Evolutionary conservation across 148 eudicot species (phyloP).

Genomic region (Chenopodium album): DNA sequence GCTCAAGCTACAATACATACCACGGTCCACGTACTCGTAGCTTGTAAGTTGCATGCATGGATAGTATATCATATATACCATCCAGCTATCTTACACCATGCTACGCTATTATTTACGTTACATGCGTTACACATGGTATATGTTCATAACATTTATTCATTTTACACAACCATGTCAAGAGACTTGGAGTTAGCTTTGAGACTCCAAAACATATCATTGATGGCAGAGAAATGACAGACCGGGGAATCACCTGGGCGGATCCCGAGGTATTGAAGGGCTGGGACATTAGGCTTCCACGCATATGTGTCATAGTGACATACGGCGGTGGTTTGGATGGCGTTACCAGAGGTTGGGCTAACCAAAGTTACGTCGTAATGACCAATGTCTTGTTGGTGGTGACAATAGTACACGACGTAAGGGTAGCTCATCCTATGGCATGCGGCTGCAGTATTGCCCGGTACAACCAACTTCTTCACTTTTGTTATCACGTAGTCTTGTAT

Average conservation of each 20-base stretch:
- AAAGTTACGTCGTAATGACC: background rate
- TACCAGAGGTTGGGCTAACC: background rate
- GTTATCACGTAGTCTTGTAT: background rate
- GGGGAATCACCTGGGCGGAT: conserved; percentile 14
- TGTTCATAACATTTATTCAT: too few species aligned
- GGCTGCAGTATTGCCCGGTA: background rate
- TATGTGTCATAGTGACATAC: conserved; percentile 10
- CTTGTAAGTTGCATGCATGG: too few species aligned
- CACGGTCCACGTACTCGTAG: too few species aligned
- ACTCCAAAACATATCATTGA: conserved; percentile 10
- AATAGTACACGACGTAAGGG: conserved; percentile 4
- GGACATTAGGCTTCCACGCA: background rate
- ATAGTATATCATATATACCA: too few species aligned
- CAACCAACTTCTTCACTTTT: background rate
- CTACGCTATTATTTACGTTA: background rate
- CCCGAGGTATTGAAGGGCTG: background rate
- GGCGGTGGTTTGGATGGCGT: background rate
- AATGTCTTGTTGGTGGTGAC: conserved; percentile 17
- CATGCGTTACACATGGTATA: background rate
- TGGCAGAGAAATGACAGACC: conserved; percentile 10
- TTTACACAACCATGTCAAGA: background rate
- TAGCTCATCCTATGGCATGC: conserved; percentile 16
- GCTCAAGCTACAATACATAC: too few species aligned
- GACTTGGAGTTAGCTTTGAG: background rate
- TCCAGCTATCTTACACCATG: background rate